These are phyloP conservation scores for Exutisphaerella laricina DNA, from an alignment of 2,329 filamentous ascomycete species.

Conservation along the genomic window DNA sequence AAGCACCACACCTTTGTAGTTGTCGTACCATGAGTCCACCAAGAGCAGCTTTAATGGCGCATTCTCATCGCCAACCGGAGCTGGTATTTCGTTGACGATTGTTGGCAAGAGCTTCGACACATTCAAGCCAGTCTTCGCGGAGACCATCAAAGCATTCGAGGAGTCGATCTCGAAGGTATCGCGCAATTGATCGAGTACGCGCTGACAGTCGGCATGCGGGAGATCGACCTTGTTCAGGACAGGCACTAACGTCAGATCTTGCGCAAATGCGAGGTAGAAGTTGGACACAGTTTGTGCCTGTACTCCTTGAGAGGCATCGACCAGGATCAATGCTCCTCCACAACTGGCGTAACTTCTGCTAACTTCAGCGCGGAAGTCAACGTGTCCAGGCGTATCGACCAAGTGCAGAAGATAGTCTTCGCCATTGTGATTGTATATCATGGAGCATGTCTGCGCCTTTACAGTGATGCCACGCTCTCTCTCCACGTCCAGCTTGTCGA, in stretches of 20 bases:
- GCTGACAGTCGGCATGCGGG: slow-evolving; percentile 76
- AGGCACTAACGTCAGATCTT: slow-evolving; percentile 78
- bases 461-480: slow-evolving; percentile 94
- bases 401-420: slow-evolving; percentile 90
- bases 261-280: slow-evolving; percentile 94
- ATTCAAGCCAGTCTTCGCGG: slow-evolving; percentile 89
- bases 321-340: slow-evolving; percentile 82
- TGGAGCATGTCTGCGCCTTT: slow-evolving; percentile 96
- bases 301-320: slow-evolving; percentile 93
- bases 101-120: slow-evolving; percentile 76
- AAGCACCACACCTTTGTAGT: slow-evolving; percentile 87
- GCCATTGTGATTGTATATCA: slow-evolving; percentile 85
- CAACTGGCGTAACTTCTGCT: slow-evolving; percentile 94
- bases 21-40: slow-evolving; percentile 98
- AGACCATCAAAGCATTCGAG: slow-evolving; percentile 68
- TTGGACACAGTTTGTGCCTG: slow-evolving; percentile 98
- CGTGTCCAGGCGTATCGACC: slow-evolving; percentile 94
- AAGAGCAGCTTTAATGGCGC: slow-evolving; percentile 78
- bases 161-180: slow-evolving; percentile 83
- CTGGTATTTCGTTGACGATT: slow-evolving; percentile 79
- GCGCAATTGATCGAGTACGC: slow-evolving; percentile 80
- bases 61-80: slow-evolving; percentile 65
- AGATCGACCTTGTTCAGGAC: slow-evolving; percentile 98
- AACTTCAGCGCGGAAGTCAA: slow-evolving; percentile 95
- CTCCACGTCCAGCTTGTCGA: slow-evolving; percentile 97